A percentile compares a stretch with the other conserved stretches of the same genome.
These are phyloP conservation scores for Saccharomycopsis oosterbeekiorum DNA, from an alignment of 805 yeast genomes.

Conservation along the genomic window DNA sequence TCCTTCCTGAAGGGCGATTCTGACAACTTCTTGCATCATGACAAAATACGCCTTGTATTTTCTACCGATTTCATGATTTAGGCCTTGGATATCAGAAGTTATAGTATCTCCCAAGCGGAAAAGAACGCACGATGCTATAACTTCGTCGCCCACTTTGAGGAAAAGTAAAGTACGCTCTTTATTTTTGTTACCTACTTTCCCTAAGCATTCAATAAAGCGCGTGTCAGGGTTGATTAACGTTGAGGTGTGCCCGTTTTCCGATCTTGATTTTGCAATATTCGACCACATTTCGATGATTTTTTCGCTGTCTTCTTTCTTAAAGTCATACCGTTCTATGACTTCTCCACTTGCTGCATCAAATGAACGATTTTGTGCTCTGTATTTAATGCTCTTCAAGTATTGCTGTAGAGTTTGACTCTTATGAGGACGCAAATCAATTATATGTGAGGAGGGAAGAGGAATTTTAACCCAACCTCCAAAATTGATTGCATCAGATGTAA, in stretches of 20 bases:
- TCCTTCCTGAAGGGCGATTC: background rate
- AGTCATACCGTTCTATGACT: background rate
- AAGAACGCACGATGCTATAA: background rate
- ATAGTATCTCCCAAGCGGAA: background rate
- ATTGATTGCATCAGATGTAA: background rate
- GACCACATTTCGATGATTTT: background rate
- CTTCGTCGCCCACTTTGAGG: background rate
- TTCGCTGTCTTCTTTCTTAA: background rate
- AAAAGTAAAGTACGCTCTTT: background rate
- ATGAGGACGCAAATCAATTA: slow-evolving; percentile 1
- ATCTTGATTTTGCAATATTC: background rate
- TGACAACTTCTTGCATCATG: slow-evolving; percentile 1
- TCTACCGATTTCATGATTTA: background rate
- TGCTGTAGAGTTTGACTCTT: background rate
- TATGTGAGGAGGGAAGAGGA: background rate
- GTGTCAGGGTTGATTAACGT: background rate
- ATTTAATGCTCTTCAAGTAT: background rate
- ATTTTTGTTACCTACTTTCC: background rate
- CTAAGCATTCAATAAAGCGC: background rate
- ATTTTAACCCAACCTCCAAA: slow-evolving; percentile 1
- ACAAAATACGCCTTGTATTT: background rate
- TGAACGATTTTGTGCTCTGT: background rate
- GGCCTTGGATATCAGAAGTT: background rate
- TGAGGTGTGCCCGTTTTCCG: background rate
- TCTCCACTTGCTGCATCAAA: background rate